Evolutionary conservation across 2,329 filamentous ascomycete genomes (phyloP).

Genomic region (Trichoderma lentiforme): DNA sequence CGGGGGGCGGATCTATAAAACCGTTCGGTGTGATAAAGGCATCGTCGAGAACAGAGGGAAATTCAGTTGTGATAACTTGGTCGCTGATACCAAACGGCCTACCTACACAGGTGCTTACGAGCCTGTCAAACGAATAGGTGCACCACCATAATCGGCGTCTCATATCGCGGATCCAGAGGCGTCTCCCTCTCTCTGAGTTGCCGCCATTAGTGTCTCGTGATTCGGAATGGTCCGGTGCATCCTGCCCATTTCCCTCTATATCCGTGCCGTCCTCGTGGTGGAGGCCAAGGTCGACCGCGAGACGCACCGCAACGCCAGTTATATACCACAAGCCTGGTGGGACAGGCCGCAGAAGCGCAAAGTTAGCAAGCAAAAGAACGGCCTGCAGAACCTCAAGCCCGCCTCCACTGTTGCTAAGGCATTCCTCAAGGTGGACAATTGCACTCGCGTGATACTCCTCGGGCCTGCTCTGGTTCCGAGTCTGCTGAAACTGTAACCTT

Average conservation of each 20-base stretch:
- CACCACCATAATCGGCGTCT: constrained; percentile 93
- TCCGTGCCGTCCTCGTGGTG: constrained; percentile 86
- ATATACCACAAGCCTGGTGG: constrained; percentile 97
- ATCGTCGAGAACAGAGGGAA: constrained; percentile 85
- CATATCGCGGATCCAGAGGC: constrained; percentile 83
- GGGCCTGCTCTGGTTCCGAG: constrained; percentile 60
- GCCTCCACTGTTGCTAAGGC: constrained; percentile 80
- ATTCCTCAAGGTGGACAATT: constrained; percentile 85
- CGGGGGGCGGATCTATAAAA: constrained; percentile 58
- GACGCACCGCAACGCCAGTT: constrained; percentile 83
- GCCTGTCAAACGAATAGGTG: constrained; percentile 89
- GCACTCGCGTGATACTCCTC: constrained; percentile 96
- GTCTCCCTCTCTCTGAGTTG: constrained; percentile 57
- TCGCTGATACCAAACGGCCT: constrained; percentile 94
- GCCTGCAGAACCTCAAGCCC: constrained; percentile 89
- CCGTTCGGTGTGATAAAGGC: constrained; percentile 79
- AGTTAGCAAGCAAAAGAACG: constrained; percentile 85
- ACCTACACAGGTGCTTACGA: constrained; percentile 91
- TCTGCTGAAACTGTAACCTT: constrained; percentile 31
- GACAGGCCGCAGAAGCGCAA: constrained; percentile 85
- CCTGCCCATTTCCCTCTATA: constrained; percentile 56
- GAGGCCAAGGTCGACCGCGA: constrained; percentile 87
- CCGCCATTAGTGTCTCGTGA: constrained; percentile 28
- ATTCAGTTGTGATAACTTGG: constrained; percentile 92
- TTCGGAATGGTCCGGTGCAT: constrained; percentile 31